Evolutionary conservation across 768 basidiomycete genomes (phyloP), one percentile per base, ranked within the genome.

Genomic region (Xerocomus potaroensis): DNA sequence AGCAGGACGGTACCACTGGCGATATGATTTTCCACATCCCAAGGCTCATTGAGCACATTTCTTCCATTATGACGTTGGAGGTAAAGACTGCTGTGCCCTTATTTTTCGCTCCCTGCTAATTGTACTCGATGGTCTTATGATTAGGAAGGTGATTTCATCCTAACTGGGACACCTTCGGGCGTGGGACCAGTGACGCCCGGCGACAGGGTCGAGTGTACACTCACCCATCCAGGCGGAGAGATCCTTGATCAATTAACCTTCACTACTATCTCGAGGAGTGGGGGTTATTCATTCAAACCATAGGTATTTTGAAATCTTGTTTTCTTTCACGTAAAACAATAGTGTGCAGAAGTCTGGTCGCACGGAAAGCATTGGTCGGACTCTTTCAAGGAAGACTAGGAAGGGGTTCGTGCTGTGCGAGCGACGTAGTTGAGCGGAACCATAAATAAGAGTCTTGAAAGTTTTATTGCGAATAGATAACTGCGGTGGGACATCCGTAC

Each of bases 51-150:
- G 81, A 87, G 53, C 93, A 95, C 60, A 77, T 95, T 45, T 95
- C 93, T 2, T 88, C 91, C 4, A 94, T 99, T 67, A 96, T 98
- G 93, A 84, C 86, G 0, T 76, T 99, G n/a, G 92, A 96, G 77
- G 93, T 87, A 14, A 72, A 58, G 37, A 26, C 15, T 7, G 23
- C 19, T 24, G 10, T 8, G 33, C 16, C 8, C 8, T n/a, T 7
- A 19, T 30, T 12, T 30, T 22, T 6, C 19, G 24, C 10, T 41
- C 19, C 18, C 7, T 11, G 4, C 29, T 41, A 19, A 41, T 23
- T 41, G 8, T 9, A 12, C 7, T 21, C 24, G 11, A 41, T 21
- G n/a, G n/a, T 44, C 40, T 19, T 40, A 36, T 26, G 6, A 18
- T 16, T 63, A 94, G 89, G 91, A 93, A 66, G 91, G 91, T 11